Evolutionary conservation across 2,329 filamentous ascomycete genomes (phyloP), one percentile per base, ranked within the genome.

Genomic region (Didymella arachidicola): DNA sequence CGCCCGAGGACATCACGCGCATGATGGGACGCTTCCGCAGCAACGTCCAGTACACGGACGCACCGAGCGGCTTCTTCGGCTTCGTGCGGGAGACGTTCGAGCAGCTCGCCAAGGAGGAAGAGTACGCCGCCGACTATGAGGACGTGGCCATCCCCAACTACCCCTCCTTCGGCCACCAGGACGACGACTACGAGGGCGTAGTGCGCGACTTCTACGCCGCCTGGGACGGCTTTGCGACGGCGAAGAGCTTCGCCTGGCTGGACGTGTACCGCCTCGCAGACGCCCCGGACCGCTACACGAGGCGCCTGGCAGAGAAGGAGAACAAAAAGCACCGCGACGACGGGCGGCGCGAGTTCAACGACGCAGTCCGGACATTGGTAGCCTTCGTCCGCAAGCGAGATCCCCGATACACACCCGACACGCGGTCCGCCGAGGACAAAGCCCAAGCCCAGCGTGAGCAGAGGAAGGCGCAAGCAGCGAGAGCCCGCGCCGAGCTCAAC

Each of bases 221-320:
- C 0, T 99, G 95, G 95, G 82, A 84, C 39, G 86, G 86, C 30
- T 99, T 98, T 76, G 84, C 88, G 0, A 98, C 95, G 0, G 85
- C 81, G 42, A 98, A 98, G 74, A 87, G 86, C 0, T 99, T 96
- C 74, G 83, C 90, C 1, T 99, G 95, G 94, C 91, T 89, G 73
- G 93, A 99, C 73, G 84, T 87, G 60, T 95, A 96, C 78, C 85
- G 90, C 48, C 83, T 93, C 19, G 89, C 90, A 0, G 93, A 97
- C 68, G 94, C 93, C 1, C 92, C 93, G 1, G 94, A 99, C 77
- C 87, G 95, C 49, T 86, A 89, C 36, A 83, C 92, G 16, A 87
- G 94, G 50, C 86, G 95, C 30, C 71, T 92, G 38, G 96, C 98
- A 88, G 95, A 98, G 73, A 97, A 97, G 77, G 94, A 97, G 74